phyloP scores from a whole-genome alignment of 2,329 filamentous ascomycete genomes.

The Cercospora janseana region DNA sequence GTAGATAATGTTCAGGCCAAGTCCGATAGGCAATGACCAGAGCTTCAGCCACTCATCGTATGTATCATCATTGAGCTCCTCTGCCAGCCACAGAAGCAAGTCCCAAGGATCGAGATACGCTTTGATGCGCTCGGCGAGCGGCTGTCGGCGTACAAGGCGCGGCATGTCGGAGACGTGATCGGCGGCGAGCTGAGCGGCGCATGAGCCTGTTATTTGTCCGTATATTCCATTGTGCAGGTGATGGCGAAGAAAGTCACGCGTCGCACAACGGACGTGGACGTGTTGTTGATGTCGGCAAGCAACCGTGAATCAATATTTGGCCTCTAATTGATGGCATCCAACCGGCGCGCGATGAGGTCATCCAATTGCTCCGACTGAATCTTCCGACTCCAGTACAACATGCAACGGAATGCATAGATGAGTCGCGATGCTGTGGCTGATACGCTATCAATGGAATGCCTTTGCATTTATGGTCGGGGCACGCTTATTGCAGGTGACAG shows the following conservation, averaged over 20 bases:
- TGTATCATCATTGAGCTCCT: conserved; percentile 87
- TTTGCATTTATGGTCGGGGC: too few species aligned
- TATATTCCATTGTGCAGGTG: not conserved
- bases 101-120: conserved; percentile 83
- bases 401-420: too few species aligned
- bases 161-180: conserved; percentile 54
- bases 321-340: too few species aligned
- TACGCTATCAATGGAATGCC: too few species aligned
- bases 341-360: too few species aligned
- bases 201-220: not conserved
- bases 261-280: conserved; percentile 2
- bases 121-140: conserved; percentile 76
- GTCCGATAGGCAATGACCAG: conserved; percentile 71
- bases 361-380: too few species aligned
- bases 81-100: conserved; percentile 83
- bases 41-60: conserved; percentile 76
- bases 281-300: conserved; percentile 9
- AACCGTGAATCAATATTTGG: too few species aligned
- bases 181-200: not conserved
- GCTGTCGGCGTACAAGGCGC: conserved; percentile 75
- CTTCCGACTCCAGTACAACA: too few species aligned
- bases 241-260: not conserved
- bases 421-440: too few species aligned
- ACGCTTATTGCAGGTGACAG: too few species aligned
- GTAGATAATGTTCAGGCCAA: conserved; percentile 75